Evolutionary conservation across 352 stramenopile species (phyloP).

Genomic region (Phytopythium boreale): DNA sequence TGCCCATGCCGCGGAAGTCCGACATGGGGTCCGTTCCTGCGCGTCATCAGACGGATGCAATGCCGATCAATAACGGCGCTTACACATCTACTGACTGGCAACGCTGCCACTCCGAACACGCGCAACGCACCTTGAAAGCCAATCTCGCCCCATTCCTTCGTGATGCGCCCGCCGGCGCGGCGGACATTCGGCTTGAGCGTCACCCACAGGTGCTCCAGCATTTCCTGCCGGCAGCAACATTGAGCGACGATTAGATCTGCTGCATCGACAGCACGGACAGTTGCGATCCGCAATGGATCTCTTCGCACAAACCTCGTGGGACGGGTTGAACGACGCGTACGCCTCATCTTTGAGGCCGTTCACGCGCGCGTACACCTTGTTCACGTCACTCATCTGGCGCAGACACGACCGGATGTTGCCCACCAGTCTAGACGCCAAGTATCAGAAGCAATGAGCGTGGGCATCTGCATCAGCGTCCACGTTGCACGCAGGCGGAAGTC

Average conservation of each 20-base stretch:
- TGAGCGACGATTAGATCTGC: neutral
- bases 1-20: conserved; percentile 82
- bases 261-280: neutral
- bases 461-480: neutral
- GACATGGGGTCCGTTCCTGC: conserved; percentile 80
- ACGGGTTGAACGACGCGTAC: conserved; percentile 60
- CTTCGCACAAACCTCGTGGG: conserved; percentile 45
- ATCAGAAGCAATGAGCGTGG: neutral
- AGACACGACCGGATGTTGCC: conserved; percentile 65
- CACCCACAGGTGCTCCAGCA: conserved; percentile 80
- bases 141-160: conserved; percentile 87
- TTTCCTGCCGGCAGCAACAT: conserved; percentile 22
- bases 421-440: conserved; percentile 40
- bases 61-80: neutral
- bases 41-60: neutral
- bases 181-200: conserved; percentile 80
- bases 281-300: neutral
- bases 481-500: neutral
- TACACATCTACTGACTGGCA: no score
- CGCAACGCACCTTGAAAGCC: conserved; percentile 68
- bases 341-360: conserved; percentile 58
- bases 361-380: conserved; percentile 58
- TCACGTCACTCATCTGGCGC: conserved; percentile 70
- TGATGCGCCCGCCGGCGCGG: conserved; percentile 70
- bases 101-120: no score